Conservation (phyloP, 768 basidiomycete species). For the Pulveroboletus ravenelii region DNA sequence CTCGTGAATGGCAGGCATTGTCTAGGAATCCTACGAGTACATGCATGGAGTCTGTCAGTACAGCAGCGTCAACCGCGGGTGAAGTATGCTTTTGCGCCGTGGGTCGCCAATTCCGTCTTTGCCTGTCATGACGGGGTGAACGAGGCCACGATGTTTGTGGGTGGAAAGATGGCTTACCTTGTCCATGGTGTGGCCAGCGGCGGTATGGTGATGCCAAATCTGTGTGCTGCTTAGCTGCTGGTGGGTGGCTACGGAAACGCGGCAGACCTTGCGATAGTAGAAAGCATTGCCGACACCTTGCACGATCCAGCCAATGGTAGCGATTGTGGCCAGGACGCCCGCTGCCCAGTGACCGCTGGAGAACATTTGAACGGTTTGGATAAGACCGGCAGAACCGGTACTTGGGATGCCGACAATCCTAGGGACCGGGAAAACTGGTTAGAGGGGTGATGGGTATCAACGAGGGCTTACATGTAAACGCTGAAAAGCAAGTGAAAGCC, state of each 20-base stretch:
- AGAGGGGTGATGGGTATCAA: neutral
- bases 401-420: conserved; percentile 96
- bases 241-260: conserved; percentile 11
- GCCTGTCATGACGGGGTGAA: conserved; percentile 45
- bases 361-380: conserved; percentile 86
- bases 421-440: conserved; percentile 23
- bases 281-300: conserved; percentile 80
- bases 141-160: neutral
- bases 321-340: conserved; percentile 73
- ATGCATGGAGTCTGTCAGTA: conserved; percentile 11
- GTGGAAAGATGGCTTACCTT: conserved; percentile 47
- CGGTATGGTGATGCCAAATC: conserved; percentile 76
- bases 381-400: conserved; percentile 92
- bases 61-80: conserved; percentile 56
- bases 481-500: conserved; percentile 94
- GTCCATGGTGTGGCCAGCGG: conserved; percentile 84
- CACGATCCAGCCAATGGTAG: conserved; percentile 82
- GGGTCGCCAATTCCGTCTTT: conserved; percentile 74
- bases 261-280: conserved; percentile 70
- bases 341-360: conserved; percentile 66
- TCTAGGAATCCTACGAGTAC: conserved; percentile 16
- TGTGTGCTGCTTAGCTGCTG: conserved; percentile 25
- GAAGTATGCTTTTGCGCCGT: conserved; percentile 87
- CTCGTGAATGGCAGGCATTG: neutral
- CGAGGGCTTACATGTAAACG: conserved; percentile 71